Conservation (phyloP, 2,329 filamentous ascomycete species). For the Apiospora rasikravindrae region DNA sequence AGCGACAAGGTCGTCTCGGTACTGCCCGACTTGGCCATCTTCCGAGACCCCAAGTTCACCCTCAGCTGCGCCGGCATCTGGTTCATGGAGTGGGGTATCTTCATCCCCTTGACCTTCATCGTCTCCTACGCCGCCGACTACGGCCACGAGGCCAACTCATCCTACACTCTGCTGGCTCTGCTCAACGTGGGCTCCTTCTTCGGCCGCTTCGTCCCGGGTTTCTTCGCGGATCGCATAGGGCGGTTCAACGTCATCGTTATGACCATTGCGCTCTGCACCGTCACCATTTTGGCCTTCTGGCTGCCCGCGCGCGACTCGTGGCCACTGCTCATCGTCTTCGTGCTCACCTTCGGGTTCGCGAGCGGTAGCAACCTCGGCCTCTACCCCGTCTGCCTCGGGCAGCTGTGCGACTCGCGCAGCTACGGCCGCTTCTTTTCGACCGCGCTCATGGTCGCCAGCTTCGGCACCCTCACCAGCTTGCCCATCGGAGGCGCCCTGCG, state of each 20-base stretch:
- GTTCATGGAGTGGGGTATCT: constrained; percentile 54
- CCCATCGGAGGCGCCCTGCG: constrained; percentile 27
- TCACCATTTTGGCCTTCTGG: constrained; percentile 62
- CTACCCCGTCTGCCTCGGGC: constrained; percentile 73
- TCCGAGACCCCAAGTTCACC: constrained; percentile 46
- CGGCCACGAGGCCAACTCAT: neutral
- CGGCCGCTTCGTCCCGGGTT: constrained; percentile 69
- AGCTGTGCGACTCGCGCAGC: constrained; percentile 69
- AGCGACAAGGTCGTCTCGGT: constrained; percentile 39
- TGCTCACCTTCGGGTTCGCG: constrained; percentile 69
- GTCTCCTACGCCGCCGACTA: constrained; percentile 48
- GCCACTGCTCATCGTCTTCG: constrained; percentile 62
- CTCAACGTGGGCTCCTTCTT: constrained; percentile 71
- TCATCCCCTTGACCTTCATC: constrained; percentile 51
- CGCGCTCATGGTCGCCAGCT: constrained; percentile 50
- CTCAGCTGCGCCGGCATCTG: constrained; percentile 50
- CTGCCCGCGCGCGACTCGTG: constrained; percentile 53
- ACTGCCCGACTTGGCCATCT: constrained; percentile 43
- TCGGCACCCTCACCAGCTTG: constrained; percentile 18
- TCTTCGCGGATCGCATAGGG: constrained; percentile 69
- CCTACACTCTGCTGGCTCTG: constrained; percentile 59
- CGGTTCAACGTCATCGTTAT: constrained; percentile 71
- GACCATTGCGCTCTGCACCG: constrained; percentile 51
- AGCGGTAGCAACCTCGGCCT: constrained; percentile 71
- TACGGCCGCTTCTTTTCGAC: constrained; percentile 74